Conservation (phyloP, 495 filamentous ascomycete genomes). For the Collariella sp. region DNA sequence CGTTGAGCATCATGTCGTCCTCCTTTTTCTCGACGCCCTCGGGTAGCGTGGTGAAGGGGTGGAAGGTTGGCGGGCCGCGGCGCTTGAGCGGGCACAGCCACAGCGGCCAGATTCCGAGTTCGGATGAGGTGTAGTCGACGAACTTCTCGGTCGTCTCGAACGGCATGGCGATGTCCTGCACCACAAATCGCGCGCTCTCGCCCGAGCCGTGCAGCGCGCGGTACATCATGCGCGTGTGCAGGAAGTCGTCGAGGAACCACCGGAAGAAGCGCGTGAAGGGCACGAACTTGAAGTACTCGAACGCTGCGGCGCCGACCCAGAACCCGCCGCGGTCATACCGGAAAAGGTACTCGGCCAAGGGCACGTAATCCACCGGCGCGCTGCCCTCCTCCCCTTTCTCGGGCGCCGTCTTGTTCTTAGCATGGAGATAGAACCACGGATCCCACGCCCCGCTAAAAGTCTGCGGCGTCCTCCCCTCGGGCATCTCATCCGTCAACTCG, state of each 20-base stretch:
- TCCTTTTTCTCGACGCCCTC: constrained; percentile 11
- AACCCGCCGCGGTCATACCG: constrained; percentile 55
- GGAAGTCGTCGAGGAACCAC: constrained; percentile 53
- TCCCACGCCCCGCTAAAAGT: constrained; percentile 37
- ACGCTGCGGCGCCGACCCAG: constrained; percentile 50
- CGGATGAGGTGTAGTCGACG: constrained; percentile 42
- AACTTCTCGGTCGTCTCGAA: constrained; percentile 42
- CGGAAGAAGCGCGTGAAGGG: constrained; percentile 49
- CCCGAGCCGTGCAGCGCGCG: constrained; percentile 50
- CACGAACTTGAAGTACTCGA: constrained; percentile 44
- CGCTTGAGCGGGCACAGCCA: constrained; percentile 52
- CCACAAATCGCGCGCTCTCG: constrained; percentile 43
- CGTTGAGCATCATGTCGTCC: constrained; percentile 42
- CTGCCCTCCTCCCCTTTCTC: constrained; percentile 21
- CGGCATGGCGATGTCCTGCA: constrained; percentile 52
- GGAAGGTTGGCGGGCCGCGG: constrained; percentile 36
- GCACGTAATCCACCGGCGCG: constrained; percentile 26
- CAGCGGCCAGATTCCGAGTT: constrained; percentile 48
- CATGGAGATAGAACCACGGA: constrained; percentile 49
- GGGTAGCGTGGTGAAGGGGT: constrained; percentile 36
- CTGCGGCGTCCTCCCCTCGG: constrained; percentile 22
- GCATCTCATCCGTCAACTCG: constrained; percentile 31
- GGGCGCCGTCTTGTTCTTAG: constrained; percentile 18
- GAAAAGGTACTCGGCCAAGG: constrained; percentile 49
- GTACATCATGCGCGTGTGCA: constrained; percentile 58